Base-by-base conservation (phyloP, 495 filamentous ascomycete species). In the Podospora comata region DNA sequence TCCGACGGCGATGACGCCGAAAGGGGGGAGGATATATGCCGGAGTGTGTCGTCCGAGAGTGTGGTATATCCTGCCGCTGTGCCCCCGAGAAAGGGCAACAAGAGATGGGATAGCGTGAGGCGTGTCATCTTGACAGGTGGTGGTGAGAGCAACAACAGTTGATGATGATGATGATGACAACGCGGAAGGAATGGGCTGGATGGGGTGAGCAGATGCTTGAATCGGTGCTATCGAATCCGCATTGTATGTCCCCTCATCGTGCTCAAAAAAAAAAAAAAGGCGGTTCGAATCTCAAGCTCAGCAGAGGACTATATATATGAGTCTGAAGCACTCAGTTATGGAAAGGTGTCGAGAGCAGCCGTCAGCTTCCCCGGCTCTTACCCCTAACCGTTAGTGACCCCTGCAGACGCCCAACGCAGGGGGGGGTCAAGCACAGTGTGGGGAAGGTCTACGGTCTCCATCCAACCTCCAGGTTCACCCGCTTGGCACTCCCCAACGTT, bases 1-100 rank as follows among this genome's bases (percentile, higher is more conserved):
- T 58, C 55, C 18, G 23, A 19, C 79, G 65, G 92, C 91, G 60
- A 89, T 75, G 73, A 94, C 91, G 77, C 98, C 84, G 76, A 97
- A 95, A 81, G 32, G 32, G 30, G 28, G 3, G 34, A 63, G 11
- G 61, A 34, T 23, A 32, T 5, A 32, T 63, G 28, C n/a, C 20
- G 23, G 26, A 63, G 61, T 18, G 61, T 44, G n/a, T 30, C 32
- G 30, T 63, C 30, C 15, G 61, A 63, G 16, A 63, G 30, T 3
- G 61, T 18, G 32, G 61, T 63, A 32, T 63, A 63, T 1, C 4
- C 55, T 58, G 55, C 13, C 6, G 55, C 0, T 13, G 23, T 5
- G 28, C 61, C 28, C 2, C 18, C 61, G 27, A 18, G 16, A 26
- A 61, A 27, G 59, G 23, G 27, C 26, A 30, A 4, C 26, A 30